phyloP scores from a whole-genome alignment of 2,329 filamentous ascomycete species.

The Exophiala xenobiotica region DNA sequence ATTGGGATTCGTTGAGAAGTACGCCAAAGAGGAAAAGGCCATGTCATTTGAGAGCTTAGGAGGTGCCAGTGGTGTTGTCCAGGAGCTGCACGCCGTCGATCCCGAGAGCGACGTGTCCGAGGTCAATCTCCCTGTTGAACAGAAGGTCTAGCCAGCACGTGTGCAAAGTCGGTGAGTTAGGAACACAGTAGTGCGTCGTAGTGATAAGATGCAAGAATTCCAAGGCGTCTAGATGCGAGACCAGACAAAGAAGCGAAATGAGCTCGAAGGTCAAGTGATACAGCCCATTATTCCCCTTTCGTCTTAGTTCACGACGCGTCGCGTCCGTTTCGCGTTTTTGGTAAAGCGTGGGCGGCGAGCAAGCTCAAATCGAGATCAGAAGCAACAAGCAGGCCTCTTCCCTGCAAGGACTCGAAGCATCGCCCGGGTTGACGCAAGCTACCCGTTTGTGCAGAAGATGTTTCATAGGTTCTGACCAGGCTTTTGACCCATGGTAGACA shows the following conservation, averaged over 20 bases:
- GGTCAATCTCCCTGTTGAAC: conserved; percentile 6
- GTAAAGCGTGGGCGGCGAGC: neutral
- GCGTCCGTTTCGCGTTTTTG: no score
- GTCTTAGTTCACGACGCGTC: neutral
- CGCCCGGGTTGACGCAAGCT: conserved; percentile 2
- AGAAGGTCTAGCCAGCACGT: conserved; percentile 13
- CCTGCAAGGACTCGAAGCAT: neutral
- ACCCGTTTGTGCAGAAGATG: neutral
- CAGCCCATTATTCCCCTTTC: neutral
- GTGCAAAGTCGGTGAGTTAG: no score
- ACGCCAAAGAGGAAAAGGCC: conserved; percentile 8
- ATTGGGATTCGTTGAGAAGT: conserved; percentile 12
- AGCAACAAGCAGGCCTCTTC: no score
- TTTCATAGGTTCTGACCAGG: conserved; percentile 1
- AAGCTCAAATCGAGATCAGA: neutral
- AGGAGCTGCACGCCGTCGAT: conserved; percentile 8
- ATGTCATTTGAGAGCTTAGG: conserved; percentile 18
- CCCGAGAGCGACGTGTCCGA: conserved; percentile 13
- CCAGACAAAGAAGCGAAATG: conserved; percentile 3
- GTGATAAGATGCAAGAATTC: neutral
- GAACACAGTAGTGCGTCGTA: no score
- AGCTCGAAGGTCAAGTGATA: neutral
- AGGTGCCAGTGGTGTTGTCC: neutral
- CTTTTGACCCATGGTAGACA: neutral
- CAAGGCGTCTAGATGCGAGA: neutral